phyloP scores from a whole-genome alignment of 116 monocot species.

The Phalaenopsis hybrid region DNA sequence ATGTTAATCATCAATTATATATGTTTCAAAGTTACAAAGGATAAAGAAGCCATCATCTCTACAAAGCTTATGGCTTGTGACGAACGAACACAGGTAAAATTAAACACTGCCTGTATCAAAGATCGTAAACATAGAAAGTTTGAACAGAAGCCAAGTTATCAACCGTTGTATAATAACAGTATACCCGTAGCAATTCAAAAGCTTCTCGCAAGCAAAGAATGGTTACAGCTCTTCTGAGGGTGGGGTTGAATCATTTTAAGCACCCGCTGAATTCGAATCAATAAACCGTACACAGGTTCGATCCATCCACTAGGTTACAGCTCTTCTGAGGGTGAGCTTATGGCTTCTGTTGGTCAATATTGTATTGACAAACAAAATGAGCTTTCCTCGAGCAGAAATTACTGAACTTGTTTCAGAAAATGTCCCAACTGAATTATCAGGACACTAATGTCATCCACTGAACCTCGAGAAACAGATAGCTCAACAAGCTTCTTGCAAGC shows the following conservation, averaged over 20 bases:
- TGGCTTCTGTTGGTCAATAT: neutral
- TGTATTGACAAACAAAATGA: neutral
- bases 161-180: too few relatives aligned
- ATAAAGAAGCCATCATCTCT: too few relatives aligned
- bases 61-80: too few relatives aligned
- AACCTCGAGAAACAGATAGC: conserved; percentile 34
- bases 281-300: too few relatives aligned
- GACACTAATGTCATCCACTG: conserved; percentile 46
- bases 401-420: conserved; percentile 9
- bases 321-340: too few relatives aligned
- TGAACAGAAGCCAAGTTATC: too few relatives aligned
- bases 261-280: neutral
- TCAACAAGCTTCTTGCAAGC: conserved; percentile 50
- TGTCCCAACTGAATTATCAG: conserved; percentile 45
- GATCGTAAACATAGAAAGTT: too few relatives aligned
- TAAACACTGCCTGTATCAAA: too few relatives aligned
- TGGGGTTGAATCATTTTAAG: neutral
- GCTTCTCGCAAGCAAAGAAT: neutral
- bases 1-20: too few relatives aligned
- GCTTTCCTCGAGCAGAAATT: neutral
- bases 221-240: neutral
- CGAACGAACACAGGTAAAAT: too few relatives aligned
- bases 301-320: too few relatives aligned
- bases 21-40: too few relatives aligned
- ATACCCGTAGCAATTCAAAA: neutral